Evolutionary conservation across 768 basidiomycete genomes (phyloP).

Genomic region (Kwoniella botswanensis): DNA sequence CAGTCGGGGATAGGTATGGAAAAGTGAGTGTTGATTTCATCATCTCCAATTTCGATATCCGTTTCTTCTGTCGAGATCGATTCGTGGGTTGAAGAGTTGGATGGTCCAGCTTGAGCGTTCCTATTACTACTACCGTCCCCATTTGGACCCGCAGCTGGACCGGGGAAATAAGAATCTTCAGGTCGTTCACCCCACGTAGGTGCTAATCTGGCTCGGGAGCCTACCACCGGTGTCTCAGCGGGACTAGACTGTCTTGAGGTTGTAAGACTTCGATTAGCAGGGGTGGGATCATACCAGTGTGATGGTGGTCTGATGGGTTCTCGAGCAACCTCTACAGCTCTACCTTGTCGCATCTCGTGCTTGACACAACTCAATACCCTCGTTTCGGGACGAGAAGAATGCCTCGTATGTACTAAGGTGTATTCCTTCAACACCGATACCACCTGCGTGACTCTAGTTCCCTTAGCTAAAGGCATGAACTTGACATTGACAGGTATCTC

Average conservation of each 20-base stretch:
- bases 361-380: slow-evolving; percentile 68
- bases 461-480: slow-evolving; percentile 84
- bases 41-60: slow-evolving; percentile 40
- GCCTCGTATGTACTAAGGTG: slow-evolving; percentile 67
- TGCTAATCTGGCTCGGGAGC: slow-evolving; percentile 3
- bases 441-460: slow-evolving; percentile 72
- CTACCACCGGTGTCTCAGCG: slow-evolving; percentile 15
- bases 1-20: slow-evolving; percentile 67
- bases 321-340: slow-evolving; percentile 36
- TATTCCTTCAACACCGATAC: slow-evolving; percentile 74
- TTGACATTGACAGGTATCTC: slow-evolving; percentile 79
- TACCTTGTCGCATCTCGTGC: slow-evolving; percentile 72
- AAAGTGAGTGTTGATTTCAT: slow-evolving; percentile 66
- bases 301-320: slow-evolving; percentile 31
- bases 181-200: slow-evolving; percentile 11
- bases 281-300: slow-evolving; percentile 11
- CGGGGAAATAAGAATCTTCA: slow-evolving; percentile 28
- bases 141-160: not conserved
- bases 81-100: slow-evolving; percentile 19
- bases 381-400: slow-evolving; percentile 67
- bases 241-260: slow-evolving; percentile 22
- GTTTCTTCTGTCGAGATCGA: slow-evolving; percentile 17
- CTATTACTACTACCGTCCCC: slow-evolving; percentile 6
- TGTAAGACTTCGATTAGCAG: not conserved
- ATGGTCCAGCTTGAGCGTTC: slow-evolving; percentile 21